These are phyloP conservation scores for Arabidopsis suecica DNA, from an alignment of 345 rosid genomes.

Conservation along the genomic window DNA sequence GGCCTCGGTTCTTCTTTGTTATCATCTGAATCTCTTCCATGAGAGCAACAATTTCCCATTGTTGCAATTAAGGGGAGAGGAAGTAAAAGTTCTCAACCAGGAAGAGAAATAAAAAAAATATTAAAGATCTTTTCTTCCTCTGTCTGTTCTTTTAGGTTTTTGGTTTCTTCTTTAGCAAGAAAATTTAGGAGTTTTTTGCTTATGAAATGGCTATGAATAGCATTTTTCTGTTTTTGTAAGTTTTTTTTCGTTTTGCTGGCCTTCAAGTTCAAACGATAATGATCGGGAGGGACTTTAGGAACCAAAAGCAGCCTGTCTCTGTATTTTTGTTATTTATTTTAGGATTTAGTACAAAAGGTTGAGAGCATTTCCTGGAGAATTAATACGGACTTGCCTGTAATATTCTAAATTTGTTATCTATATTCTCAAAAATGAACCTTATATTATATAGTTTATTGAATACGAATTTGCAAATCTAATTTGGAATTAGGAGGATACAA, in stretches of 20 bases:
- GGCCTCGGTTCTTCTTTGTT: conserved; percentile 37
- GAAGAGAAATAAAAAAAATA: conserved; percentile 22
- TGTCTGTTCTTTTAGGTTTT: conserved; percentile 31
- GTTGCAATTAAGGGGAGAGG: conserved; percentile 44
- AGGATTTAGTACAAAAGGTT: conserved; percentile 36
- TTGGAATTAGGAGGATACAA: conserved; percentile 2
- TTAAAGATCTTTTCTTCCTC: conserved; percentile 34
- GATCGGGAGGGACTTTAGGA: conserved; percentile 45
- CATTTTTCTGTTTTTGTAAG: conserved; percentile 34
- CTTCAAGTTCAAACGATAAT: conserved; percentile 18
- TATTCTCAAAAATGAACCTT: conserved; percentile 17
- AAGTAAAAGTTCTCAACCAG: conserved; percentile 28
- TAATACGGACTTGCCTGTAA: neutral
- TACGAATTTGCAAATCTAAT: neutral
- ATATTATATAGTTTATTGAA: neutral
- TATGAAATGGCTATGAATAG: conserved; percentile 36
- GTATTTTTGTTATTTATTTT: conserved; percentile 38
- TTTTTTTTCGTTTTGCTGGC: conserved; percentile 25
- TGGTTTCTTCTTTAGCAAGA: conserved; percentile 47
- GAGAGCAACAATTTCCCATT: conserved; percentile 87
- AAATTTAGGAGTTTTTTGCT: conserved; percentile 26
- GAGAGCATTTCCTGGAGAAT: conserved; percentile 39
- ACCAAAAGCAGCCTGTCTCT: conserved; percentile 25
- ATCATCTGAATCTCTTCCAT: conserved; percentile 47
- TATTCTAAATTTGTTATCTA: conserved; percentile 2